Evolutionary conservation across 1,284 basidiomycete species (phyloP).

Genomic region (Gymnopus androsaceus): DNA sequence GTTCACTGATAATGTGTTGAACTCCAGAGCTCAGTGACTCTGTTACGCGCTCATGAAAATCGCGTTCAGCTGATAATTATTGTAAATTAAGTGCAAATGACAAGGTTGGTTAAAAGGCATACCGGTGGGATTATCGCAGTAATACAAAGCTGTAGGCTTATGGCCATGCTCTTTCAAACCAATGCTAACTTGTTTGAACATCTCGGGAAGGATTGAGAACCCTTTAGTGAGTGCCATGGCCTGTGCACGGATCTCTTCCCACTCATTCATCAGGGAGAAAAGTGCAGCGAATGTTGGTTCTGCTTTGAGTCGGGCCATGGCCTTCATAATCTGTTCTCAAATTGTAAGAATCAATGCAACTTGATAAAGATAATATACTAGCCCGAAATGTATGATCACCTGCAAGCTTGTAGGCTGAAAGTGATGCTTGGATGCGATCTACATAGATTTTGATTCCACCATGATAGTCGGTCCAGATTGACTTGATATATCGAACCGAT

Average conservation of each 20-base stretch:
- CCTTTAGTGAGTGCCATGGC: slow-evolving; percentile 7
- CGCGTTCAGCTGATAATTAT: neutral
- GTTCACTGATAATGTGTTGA: neutral
- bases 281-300: slow-evolving; percentile 4
- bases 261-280: slow-evolving; percentile 8
- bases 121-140: slow-evolving; percentile 7
- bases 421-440: slow-evolving; percentile 15
- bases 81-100: neutral
- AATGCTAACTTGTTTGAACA: slow-evolving; percentile 3
- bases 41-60: slow-evolving; percentile 10
- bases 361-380: neutral
- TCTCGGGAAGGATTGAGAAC: slow-evolving; percentile 9
- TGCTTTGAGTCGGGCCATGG: slow-evolving; percentile 1
- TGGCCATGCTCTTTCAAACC: slow-evolving; percentile 9
- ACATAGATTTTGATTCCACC: slow-evolving; percentile 13
- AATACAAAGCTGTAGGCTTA: slow-evolving; percentile 1
- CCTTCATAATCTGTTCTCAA: neutral
- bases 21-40: neutral
- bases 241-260: slow-evolving; percentile 7
- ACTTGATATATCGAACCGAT: slow-evolving; percentile 16
- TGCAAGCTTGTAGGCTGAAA: slow-evolving; percentile 4
- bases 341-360: neutral
- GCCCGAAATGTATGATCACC: slow-evolving; percentile 19
- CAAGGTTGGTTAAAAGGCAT: neutral
- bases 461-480: slow-evolving; percentile 13